Percentiles rank a stretch among this genome's conserved stretches.
Evolutionary conservation across 257 asterid genomes (phyloP).

Genomic region (Jasminum sambac): DNA sequence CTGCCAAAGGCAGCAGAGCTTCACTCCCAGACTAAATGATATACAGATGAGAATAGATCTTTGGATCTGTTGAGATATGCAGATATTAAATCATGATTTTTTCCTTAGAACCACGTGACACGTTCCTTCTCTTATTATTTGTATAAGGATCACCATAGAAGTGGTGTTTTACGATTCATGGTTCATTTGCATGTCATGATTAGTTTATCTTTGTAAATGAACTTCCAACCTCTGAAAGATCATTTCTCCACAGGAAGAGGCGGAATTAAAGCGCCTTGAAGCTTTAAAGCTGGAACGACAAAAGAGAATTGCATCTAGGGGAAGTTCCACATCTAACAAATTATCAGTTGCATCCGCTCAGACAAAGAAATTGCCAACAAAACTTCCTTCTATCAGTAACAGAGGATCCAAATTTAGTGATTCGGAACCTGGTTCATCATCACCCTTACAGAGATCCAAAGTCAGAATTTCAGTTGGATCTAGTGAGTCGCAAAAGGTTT

Average conservation of each 20-base stretch:
- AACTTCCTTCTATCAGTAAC: conserved; percentile 58
- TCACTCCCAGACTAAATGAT: background rate
- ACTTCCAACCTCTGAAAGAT: conserved; percentile 19
- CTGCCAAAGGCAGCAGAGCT: background rate
- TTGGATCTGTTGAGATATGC: background rate
- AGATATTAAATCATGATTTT: background rate
- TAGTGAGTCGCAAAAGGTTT: conserved; percentile 41
- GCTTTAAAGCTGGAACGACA: conserved; percentile 77
- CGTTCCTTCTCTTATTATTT: conserved; percentile 13
- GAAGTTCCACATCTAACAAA: conserved; percentile 43
- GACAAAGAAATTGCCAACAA: conserved; percentile 55
- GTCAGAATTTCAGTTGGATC: conserved; percentile 57
- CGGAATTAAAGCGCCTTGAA: conserved; percentile 67
- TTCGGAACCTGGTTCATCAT: conserved; percentile 81
- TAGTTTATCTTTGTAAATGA: conserved; percentile 9
- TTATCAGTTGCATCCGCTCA: conserved; percentile 43
- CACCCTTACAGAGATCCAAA: conserved; percentile 92
- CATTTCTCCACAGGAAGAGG: conserved; percentile 65
- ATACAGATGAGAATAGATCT: background rate
- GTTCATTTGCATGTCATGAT: background rate
- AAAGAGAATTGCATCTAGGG: conserved; percentile 80
- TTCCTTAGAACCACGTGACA: background rate
- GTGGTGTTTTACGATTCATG: background rate
- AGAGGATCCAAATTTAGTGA: conserved; percentile 89
- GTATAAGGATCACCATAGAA: conserved; percentile 12